Evolutionary conservation across 1,139 yeast genomes (phyloP).

Genomic region (Barnettozyma hawaiiensis): DNA sequence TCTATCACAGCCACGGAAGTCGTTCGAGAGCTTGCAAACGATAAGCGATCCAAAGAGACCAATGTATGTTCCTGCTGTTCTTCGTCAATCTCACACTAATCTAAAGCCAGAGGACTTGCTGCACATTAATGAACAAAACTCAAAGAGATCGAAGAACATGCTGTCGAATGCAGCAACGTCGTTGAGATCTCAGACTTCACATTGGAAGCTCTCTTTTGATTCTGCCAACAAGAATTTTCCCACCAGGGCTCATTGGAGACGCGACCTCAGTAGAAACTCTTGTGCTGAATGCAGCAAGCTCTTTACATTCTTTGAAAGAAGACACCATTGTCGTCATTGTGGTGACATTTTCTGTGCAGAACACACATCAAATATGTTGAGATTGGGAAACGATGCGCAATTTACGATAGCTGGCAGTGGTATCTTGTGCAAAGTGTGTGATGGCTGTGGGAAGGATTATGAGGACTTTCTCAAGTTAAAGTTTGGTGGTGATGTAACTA

Average conservation of each 20-base stretch:
- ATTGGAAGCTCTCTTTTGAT: slow-evolving; percentile 22
- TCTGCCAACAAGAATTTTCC: slow-evolving; percentile 30
- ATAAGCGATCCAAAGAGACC: slow-evolving; percentile 76
- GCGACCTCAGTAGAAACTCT: slow-evolving; percentile 55
- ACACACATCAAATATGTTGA: slow-evolving; percentile 41
- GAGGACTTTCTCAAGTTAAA: slow-evolving; percentile 40
- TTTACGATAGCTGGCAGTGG: slow-evolving; percentile 75
- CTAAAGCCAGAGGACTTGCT: slow-evolving; percentile 32
- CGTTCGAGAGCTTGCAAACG: slow-evolving; percentile 36
- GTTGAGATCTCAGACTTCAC: slow-evolving; percentile 22
- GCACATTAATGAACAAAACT: slow-evolving; percentile 24
- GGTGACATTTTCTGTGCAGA: slow-evolving; percentile 87
- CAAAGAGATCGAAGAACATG: slow-evolving; percentile 15
- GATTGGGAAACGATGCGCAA: slow-evolving; percentile 64
- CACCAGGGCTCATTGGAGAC: slow-evolving; percentile 70
- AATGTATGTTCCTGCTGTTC: slow-evolving; percentile 83
- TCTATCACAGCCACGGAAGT: slow-evolving; percentile 4
- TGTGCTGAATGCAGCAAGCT: slow-evolving; percentile 69
- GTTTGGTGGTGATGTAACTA: slow-evolving; percentile 22
- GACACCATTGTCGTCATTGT: slow-evolving; percentile 92
- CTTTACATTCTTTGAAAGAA: slow-evolving; percentile 73
- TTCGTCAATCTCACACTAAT: slow-evolving; percentile 50
- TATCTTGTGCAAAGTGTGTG: slow-evolving; percentile 73
- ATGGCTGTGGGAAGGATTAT: slow-evolving; percentile 64
- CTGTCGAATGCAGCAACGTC: slow-evolving; percentile 22